Conservation (phyloP, 345 rosid species). For the Acer saccharum region DNA sequence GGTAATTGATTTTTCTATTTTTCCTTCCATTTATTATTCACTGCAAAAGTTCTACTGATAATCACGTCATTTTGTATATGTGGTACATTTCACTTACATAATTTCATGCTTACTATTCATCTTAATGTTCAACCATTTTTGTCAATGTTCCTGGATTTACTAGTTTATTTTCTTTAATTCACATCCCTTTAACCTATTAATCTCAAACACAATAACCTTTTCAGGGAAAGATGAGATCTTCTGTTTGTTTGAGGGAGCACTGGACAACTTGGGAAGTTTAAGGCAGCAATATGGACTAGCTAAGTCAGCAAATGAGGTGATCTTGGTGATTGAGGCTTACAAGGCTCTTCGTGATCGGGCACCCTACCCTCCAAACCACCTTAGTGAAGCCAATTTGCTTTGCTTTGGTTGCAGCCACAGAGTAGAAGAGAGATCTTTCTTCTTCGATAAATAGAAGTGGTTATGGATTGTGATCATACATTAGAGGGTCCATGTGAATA, state of each 20-base stretch:
- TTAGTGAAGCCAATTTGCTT: neutral
- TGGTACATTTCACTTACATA: too few species aligned
- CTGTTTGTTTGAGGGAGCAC: slow-evolving; percentile 93
- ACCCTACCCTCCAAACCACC: slow-evolving; percentile 74
- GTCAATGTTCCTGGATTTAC: too few species aligned
- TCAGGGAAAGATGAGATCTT: slow-evolving; percentile 73
- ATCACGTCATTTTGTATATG: too few species aligned
- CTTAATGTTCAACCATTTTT: too few species aligned
- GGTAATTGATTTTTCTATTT: slow-evolving; percentile 43
- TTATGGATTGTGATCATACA: neutral
- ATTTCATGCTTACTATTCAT: too few species aligned
- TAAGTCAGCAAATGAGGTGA: slow-evolving; percentile 81
- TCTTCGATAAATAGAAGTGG: neutral
- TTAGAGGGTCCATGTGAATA: slow-evolving; percentile 30
- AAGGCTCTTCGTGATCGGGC: slow-evolving; percentile 98
- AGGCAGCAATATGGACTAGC: slow-evolving; percentile 91
- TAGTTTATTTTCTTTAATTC: too few species aligned
- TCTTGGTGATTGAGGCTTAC: slow-evolving; percentile 89
- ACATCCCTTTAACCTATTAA: too few species aligned
- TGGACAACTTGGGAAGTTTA: slow-evolving; percentile 89
- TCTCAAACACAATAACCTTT: too few species aligned
- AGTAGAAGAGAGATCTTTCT: slow-evolving; percentile 20
- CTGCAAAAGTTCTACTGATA: too few species aligned
- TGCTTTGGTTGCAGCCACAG: slow-evolving; percentile 53
- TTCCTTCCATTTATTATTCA: neutral